phyloP scores from a whole-genome alignment of 371 early-diverging fungal genomes.

The Mortierella sp. region DNA sequence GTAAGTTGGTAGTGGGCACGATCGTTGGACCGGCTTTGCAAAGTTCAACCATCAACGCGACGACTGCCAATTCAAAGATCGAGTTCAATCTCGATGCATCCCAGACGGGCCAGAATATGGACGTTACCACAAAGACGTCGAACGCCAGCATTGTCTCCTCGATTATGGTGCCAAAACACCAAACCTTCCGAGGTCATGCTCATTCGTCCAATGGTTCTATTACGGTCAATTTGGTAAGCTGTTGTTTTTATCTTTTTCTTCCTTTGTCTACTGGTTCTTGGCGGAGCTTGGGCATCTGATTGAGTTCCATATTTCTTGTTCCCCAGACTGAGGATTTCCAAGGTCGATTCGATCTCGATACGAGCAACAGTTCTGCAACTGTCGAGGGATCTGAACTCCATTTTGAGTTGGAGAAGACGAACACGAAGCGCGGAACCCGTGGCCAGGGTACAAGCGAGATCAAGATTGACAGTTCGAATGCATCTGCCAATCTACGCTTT shows the following conservation, averaged over 20 bases:
- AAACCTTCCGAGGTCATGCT: conserved; percentile 23
- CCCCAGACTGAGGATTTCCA: conserved; percentile 36
- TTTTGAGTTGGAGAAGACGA: conserved; percentile 33
- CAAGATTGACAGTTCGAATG: conserved; percentile 18
- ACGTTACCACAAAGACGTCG: conserved; percentile 32
- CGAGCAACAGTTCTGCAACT: conserved; percentile 21
- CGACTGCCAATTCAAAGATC: conserved; percentile 29
- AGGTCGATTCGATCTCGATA: conserved; percentile 33
- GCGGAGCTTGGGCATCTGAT: too few species aligned
- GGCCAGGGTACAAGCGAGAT: conserved; percentile 25
- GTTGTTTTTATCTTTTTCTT: neutral
- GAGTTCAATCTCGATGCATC: conserved; percentile 51
- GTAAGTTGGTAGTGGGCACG: conserved; percentile 31
- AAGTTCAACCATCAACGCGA: conserved; percentile 17
- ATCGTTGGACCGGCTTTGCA: conserved; percentile 23
- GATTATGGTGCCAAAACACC: conserved; percentile 38
- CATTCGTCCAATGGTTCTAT: conserved; percentile 29
- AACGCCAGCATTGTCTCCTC: conserved; percentile 37
- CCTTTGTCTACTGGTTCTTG: too few species aligned
- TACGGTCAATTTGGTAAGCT: conserved; percentile 40
- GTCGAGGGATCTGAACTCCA: conserved; percentile 34
- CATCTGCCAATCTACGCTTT: conserved; percentile 25
- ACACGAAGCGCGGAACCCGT: conserved; percentile 23
- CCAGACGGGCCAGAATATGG: conserved; percentile 36
- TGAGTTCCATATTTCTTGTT: too few species aligned